Percentiles rank a stretch among this genome's conserved stretches.
phyloP scores from a whole-genome alignment of 345 rosid species.

The Linum tenue region DNA sequence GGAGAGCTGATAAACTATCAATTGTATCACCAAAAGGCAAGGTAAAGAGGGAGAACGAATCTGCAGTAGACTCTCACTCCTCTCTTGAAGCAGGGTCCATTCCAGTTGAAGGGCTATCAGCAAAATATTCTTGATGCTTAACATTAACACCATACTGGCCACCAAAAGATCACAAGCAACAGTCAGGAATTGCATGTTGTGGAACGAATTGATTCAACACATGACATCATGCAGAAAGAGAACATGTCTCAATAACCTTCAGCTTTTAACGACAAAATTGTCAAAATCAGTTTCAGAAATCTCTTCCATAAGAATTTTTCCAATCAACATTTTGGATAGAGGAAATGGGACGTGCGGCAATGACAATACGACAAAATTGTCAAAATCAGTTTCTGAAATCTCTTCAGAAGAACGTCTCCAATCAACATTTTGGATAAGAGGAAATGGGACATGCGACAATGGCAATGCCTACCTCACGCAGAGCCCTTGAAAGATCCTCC shows the following conservation, averaged over 20 bases:
- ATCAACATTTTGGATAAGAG: not conserved
- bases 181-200: not conserved
- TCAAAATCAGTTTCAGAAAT: not conserved
- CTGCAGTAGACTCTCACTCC: slow-evolving; percentile 18
- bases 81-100: slow-evolving; percentile 60
- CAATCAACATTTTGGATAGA: not conserved
- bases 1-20: not conserved
- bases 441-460: not conserved
- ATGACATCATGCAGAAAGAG: not conserved
- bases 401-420: not conserved
- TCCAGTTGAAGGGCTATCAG: slow-evolving; percentile 54
- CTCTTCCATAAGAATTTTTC: not conserved
- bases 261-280: not conserved
- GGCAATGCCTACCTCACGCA: slow-evolving; percentile 52
- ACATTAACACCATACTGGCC: slow-evolving; percentile 77
- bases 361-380: not conserved
- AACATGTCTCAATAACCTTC: not conserved
- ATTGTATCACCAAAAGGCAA: not conserved
- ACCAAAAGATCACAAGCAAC: slow-evolving; percentile 10
- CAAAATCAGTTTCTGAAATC: not conserved
- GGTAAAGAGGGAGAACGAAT: not conserved
- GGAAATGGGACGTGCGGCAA: not conserved
- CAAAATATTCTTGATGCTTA: slow-evolving; percentile 90
- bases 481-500: slow-evolving; percentile 89
- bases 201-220: not conserved